A percentile compares a stretch with the other conserved stretches of the same genome.
phyloP scores from a whole-genome alignment of 139 green algal species.

The Desmodesmus armatus region DNA sequence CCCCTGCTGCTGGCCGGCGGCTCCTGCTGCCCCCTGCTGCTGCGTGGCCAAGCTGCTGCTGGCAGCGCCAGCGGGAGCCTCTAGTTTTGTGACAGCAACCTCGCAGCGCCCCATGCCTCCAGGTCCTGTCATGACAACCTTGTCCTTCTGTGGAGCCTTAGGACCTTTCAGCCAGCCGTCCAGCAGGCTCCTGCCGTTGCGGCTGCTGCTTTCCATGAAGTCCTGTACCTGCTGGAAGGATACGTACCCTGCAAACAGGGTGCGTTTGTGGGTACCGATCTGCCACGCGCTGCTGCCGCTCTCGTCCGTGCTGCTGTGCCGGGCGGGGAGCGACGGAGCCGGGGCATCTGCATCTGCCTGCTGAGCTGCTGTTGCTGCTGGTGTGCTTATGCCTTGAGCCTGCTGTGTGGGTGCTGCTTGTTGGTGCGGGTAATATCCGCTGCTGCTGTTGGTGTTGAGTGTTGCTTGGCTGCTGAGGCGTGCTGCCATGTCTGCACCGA shows the following conservation, averaged over 20 bases:
- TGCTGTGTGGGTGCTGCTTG: background rate
- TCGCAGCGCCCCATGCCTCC: slow-evolving; percentile 55
- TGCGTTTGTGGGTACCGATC: slow-evolving; percentile 41
- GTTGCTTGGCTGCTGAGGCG: background rate
- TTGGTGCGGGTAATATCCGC: too few species aligned
- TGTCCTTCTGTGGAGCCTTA: slow-evolving; percentile 8
- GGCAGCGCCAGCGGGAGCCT: background rate
- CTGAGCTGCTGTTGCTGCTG: background rate
- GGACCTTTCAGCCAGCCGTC: background rate
- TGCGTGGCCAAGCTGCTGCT: background rate
- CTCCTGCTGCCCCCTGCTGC: background rate
- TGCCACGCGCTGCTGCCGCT: background rate
- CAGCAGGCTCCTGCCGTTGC: slow-evolving; percentile 6
- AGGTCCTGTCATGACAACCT: slow-evolving; percentile 55
- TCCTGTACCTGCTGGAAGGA: slow-evolving; percentile 56
- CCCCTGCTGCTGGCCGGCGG: background rate
- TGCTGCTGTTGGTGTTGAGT: background rate
- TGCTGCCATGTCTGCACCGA: background rate
- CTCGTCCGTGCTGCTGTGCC: background rate
- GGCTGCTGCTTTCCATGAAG: slow-evolving; percentile 26
- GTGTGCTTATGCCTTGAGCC: background rate
- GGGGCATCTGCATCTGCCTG: background rate
- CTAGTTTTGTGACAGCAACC: slow-evolving; percentile 53
- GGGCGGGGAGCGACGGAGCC: background rate
- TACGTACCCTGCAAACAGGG: slow-evolving; percentile 70